These are phyloP conservation scores for Trichoderma sp. DNA, from an alignment of 2,329 filamentous ascomycete genomes.

Conservation along the genomic window DNA sequence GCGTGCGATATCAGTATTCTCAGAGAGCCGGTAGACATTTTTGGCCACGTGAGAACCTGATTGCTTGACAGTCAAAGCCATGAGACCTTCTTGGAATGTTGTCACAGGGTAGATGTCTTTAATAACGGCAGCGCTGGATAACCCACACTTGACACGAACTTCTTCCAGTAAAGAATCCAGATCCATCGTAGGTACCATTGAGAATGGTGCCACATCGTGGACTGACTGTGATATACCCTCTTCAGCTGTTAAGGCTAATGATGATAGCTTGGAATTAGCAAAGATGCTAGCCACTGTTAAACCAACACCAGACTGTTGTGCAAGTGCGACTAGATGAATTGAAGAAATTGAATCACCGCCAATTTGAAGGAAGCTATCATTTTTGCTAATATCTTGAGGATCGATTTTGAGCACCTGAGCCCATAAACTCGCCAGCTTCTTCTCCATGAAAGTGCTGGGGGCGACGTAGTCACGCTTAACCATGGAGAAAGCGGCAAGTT, in stretches of 20 bases:
- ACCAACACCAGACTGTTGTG: not conserved
- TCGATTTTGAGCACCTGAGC: constrained; percentile 10
- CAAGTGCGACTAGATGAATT: constrained; percentile 6
- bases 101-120: constrained; percentile 41
- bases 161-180: not conserved
- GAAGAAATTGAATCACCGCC: constrained; percentile 44
- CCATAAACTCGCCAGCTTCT: constrained; percentile 3
- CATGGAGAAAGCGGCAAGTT: not conserved
- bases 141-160: not conserved
- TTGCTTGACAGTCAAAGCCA: constrained; percentile 31
- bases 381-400: not conserved
- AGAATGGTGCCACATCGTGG: not conserved
- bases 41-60: constrained; percentile 28
- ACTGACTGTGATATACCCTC: not conserved
- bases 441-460: not conserved
- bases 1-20: not conserved
- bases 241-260: not conserved
- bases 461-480: constrained; percentile 15
- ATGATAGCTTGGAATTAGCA: not conserved
- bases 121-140: not conserved
- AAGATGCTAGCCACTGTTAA: constrained; percentile 5
- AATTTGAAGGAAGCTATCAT: constrained; percentile 43
- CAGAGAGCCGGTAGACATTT: constrained; percentile 19
- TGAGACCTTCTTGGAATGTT: constrained; percentile 42
- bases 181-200: not conserved